These are phyloP conservation scores for Litsea cubeba DNA, from an alignment of 164 flowering plant genomes.

Conservation along the genomic window DNA sequence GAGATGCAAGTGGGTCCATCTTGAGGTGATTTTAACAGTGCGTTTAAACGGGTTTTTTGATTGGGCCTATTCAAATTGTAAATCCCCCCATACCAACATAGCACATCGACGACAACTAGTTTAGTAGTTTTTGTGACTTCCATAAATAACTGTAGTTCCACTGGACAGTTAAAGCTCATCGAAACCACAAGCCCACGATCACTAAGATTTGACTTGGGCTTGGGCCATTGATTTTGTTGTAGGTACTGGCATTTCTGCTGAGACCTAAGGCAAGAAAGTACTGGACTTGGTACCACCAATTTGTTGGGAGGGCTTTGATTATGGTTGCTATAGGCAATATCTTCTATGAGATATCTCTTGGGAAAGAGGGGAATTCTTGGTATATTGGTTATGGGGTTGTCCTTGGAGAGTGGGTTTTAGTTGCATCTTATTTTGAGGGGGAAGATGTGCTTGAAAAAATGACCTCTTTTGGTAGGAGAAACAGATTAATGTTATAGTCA, in stretches of 20 bases:
- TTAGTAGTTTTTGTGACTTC: too few relatives aligned
- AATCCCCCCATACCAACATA: too few relatives aligned
- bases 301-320: constrained; percentile 45
- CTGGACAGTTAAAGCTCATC: too few relatives aligned
- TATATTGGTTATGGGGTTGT: constrained; percentile 44
- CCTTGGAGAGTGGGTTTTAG: constrained; percentile 26
- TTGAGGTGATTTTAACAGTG: too few relatives aligned
- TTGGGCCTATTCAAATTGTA: neutral
- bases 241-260: constrained; percentile 50
- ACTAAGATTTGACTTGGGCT: neutral
- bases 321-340: constrained; percentile 40
- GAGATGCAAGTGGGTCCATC: neutral
- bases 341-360: constrained; percentile 64
- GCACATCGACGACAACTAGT: too few relatives aligned
- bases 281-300: constrained; percentile 78
- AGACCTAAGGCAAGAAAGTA: constrained; percentile 53
- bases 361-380: constrained; percentile 42
- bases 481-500: too few relatives aligned
- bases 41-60: neutral
- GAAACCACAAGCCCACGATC: too few relatives aligned
- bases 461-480: neutral
- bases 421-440: constrained; percentile 36
- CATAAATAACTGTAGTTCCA: too few relatives aligned
- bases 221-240: neutral
- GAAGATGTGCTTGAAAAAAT: constrained; percentile 13